Percentiles rank a stretch among this genome's conserved stretches.
Conservation (phyloP, 257 asterid species). For the Ballota nigra region DNA sequence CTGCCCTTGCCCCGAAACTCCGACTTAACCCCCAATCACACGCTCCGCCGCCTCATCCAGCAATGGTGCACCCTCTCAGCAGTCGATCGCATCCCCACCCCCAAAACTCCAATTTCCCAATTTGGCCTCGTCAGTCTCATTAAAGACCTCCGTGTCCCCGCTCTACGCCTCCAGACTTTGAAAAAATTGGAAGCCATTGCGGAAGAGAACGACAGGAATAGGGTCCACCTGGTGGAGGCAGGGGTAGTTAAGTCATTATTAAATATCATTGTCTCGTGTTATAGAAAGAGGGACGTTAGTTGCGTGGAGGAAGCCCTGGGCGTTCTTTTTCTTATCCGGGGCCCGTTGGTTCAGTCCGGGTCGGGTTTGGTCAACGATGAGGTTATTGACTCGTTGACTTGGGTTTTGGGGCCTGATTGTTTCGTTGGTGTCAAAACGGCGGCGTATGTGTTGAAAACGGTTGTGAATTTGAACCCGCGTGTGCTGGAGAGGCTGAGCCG, state of each 20-base stretch:
- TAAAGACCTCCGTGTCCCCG: not conserved
- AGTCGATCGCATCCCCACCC: slow-evolving; percentile 74
- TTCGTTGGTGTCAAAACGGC: not conserved
- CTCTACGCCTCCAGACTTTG: not conserved
- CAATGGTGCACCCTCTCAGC: slow-evolving; percentile 75
- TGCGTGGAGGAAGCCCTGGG: slow-evolving; percentile 54
- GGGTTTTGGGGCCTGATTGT: slow-evolving; percentile 34
- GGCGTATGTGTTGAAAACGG: slow-evolving; percentile 26
- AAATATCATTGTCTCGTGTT: slow-evolving; percentile 30
- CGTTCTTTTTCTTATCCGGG: slow-evolving; percentile 32
- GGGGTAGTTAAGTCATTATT: slow-evolving; percentile 54
- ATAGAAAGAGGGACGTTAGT: slow-evolving; percentile 21
- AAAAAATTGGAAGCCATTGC: slow-evolving; percentile 43
- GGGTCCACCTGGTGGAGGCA: slow-evolving; percentile 50
- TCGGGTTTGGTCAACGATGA: slow-evolving; percentile 6
- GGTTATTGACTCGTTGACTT: slow-evolving; percentile 38
- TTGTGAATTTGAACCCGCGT: slow-evolving; percentile 25
- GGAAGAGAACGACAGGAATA: slow-evolving; percentile 45
- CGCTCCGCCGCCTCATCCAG: slow-evolving; percentile 70
- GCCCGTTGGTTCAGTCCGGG: not conserved
- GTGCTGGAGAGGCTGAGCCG: slow-evolving; percentile 29
- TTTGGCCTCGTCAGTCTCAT: slow-evolving; percentile 26
- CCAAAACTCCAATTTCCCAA: slow-evolving; percentile 47
- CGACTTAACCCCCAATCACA: slow-evolving; percentile 80
- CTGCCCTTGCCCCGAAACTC: slow-evolving; percentile 49